phyloP scores from a whole-genome alignment of 2,329 filamentous ascomycete genomes.

The Tolypocladium guangdongense region DNA sequence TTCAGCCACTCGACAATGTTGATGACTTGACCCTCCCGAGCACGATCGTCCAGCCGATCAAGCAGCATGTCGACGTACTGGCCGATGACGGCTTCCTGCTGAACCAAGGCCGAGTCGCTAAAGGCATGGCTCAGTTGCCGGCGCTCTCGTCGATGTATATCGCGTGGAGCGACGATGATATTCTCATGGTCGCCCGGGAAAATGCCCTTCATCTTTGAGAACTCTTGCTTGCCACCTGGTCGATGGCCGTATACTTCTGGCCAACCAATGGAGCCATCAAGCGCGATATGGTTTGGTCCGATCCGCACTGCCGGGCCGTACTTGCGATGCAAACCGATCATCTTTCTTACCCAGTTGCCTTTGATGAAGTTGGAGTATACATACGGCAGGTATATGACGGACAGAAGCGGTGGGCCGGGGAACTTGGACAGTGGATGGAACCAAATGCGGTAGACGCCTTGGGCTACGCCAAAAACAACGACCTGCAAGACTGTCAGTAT shows the following conservation, averaged over 20 bases:
- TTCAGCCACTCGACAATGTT: slow-evolving; percentile 24
- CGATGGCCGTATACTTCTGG: slow-evolving; percentile 17
- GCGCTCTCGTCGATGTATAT: slow-evolving; percentile 10
- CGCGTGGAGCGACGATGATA: slow-evolving; percentile 7
- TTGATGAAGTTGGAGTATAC: slow-evolving; percentile 9
- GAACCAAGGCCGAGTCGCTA: slow-evolving; percentile 15
- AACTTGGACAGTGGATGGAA: slow-evolving; percentile 19
- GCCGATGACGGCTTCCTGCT: slow-evolving; percentile 17
- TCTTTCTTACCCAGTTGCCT: slow-evolving; percentile 10
- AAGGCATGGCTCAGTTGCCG: slow-evolving; percentile 19
- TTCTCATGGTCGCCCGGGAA: slow-evolving; percentile 6
- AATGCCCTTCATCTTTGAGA: slow-evolving; percentile 1
- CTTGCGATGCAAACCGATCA: slow-evolving; percentile 10
- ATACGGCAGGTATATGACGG: slow-evolving; percentile 9
- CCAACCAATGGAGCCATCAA: slow-evolving; percentile 22
- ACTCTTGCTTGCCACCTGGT: slow-evolving; percentile 9
- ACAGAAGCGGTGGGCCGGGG: slow-evolving; percentile 14
- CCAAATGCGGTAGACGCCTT: slow-evolving; percentile 12
- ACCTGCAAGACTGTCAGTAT: background rate
- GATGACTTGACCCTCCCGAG: slow-evolving; percentile 3
- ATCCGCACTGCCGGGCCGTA: slow-evolving; percentile 27
- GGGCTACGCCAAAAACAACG: slow-evolving; percentile 2
- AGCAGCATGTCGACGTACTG: slow-evolving; percentile 16
- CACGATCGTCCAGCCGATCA: slow-evolving; percentile 7
- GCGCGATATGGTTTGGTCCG: slow-evolving; percentile 27